A percentile compares a stretch with the other conserved stretches of the same genome.
Evolutionary conservation across 306 rosid species (phyloP).

Genomic region (Vigna hirtella): DNA sequence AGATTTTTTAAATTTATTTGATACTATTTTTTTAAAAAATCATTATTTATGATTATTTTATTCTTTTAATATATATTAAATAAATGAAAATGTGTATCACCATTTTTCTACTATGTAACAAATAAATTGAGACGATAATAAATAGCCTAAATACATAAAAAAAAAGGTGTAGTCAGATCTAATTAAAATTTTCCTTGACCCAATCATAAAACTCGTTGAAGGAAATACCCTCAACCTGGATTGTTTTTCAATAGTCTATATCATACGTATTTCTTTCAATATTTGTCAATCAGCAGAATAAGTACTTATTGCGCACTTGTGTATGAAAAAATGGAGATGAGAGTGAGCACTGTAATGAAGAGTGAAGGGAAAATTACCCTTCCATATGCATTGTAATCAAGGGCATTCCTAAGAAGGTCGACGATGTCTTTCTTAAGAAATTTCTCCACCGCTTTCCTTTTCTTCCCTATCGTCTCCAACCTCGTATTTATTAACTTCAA

Average conservation of each 20-base stretch:
- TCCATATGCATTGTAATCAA: constrained; percentile 73
- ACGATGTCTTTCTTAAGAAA: constrained; percentile 77
- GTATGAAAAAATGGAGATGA: no score
- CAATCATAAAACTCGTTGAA: neutral
- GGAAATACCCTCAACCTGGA: neutral
- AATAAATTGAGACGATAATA: neutral
- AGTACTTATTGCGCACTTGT: neutral
- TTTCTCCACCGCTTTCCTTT: constrained; percentile 69
- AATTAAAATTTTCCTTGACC: neutral
- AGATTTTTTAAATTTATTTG: no score
- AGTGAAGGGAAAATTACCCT: constrained; percentile 59
- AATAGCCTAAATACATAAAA: neutral
- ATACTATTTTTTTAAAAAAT: no score
- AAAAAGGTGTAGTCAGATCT: no score
- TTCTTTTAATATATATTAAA: no score
- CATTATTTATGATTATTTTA: no score
- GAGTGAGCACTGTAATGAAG: neutral
- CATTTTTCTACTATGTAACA: neutral
- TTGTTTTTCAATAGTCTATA: no score
- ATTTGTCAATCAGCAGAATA: no score
- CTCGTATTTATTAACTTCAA: constrained; percentile 59
- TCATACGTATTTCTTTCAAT: no score
- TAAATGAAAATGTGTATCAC: no score
- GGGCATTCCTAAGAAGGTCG: constrained; percentile 69
- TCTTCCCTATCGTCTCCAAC: constrained; percentile 64